phyloP scores from a whole-genome alignment of 2,329 filamentous ascomycete species.

The Atkinsonella hypoxylon region DNA sequence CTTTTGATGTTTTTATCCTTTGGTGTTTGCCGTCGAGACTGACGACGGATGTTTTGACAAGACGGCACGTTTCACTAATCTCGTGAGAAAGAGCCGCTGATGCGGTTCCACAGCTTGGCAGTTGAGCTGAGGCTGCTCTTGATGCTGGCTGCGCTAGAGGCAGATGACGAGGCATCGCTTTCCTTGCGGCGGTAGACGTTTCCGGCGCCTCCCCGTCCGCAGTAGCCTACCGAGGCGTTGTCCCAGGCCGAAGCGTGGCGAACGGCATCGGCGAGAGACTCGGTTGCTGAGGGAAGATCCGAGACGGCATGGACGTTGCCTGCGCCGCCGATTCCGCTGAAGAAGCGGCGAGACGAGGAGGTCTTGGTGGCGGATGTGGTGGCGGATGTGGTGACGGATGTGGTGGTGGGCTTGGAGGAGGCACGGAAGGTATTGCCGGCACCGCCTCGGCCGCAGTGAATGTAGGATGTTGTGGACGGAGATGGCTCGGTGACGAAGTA shows the following conservation, averaged over 20 bases:
- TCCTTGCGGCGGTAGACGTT: slow-evolving; percentile 44
- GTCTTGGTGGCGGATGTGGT: slow-evolving; percentile 25
- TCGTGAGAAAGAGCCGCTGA: slow-evolving; percentile 21
- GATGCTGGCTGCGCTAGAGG: slow-evolving; percentile 16
- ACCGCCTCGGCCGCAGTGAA: slow-evolving; percentile 43
- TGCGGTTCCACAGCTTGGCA: slow-evolving; percentile 21
- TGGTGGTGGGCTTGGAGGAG: slow-evolving; percentile 25
- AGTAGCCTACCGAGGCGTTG: slow-evolving; percentile 41
- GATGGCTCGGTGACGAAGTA: slow-evolving; percentile 22
- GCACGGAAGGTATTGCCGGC: slow-evolving; percentile 44
- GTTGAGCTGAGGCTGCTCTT: slow-evolving; percentile 24
- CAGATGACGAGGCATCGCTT: slow-evolving; percentile 18
- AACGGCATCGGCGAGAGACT: slow-evolving; percentile 36
- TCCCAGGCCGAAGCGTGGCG: slow-evolving; percentile 31
- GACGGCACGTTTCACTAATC: slow-evolving; percentile 9
- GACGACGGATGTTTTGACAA: not conserved
- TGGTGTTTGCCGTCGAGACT: not conserved
- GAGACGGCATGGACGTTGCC: slow-evolving; percentile 45
- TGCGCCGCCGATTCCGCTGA: slow-evolving; percentile 54
- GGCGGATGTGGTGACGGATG: slow-evolving; percentile 32
- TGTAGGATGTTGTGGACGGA: slow-evolving; percentile 22
- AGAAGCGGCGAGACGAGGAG: slow-evolving; percentile 37
- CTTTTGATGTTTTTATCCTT: not conserved
- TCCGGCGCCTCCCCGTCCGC: slow-evolving; percentile 55
- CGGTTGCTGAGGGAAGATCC: slow-evolving; percentile 27